phyloP scores from a whole-genome alignment of 2,329 filamentous ascomycete genomes.

The Scortechinia acanthostroma region DNA sequence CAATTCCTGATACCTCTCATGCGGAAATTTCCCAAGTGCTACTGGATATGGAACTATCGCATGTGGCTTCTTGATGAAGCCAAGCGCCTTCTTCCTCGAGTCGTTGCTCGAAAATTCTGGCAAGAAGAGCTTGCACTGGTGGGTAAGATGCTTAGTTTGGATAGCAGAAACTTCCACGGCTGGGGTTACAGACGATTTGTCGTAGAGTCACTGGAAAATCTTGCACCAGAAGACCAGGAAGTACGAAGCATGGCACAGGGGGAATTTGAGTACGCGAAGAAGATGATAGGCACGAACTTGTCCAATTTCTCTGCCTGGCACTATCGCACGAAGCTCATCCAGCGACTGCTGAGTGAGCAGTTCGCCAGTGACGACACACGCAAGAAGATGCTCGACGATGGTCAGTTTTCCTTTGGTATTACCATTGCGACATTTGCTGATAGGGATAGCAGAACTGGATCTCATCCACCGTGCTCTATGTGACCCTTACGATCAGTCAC shows the following conservation, averaged over 20 bases:
- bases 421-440: conserved; percentile 1
- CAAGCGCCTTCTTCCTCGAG: conserved; percentile 35
- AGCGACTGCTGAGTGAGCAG: conserved; percentile 43
- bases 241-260: conserved; percentile 35
- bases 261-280: conserved; percentile 58
- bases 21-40: conserved; percentile 58
- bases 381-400: conserved; percentile 40
- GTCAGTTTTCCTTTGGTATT: conserved; percentile 15
- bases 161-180: conserved; percentile 61
- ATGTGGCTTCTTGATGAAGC: conserved; percentile 50
- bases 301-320: conserved; percentile 66
- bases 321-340: conserved; percentile 52
- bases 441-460: conserved; percentile 52
- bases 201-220: conserved; percentile 33
- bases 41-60: conserved; percentile 67
- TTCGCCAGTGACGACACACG: conserved; percentile 37
- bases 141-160: conserved; percentile 55
- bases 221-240: conserved; percentile 4
- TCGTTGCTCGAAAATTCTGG: conserved; percentile 41
- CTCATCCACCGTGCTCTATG: conserved; percentile 54
- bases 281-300: conserved; percentile 56
- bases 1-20: conserved; percentile 53
- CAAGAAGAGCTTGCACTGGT: conserved; percentile 50
- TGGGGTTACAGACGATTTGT: conserved; percentile 56
- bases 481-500: conserved; percentile 58